Evolutionary conservation across 495 filamentous ascomycete species (phyloP).

Genomic region (Clavariopsis aquatica): DNA sequence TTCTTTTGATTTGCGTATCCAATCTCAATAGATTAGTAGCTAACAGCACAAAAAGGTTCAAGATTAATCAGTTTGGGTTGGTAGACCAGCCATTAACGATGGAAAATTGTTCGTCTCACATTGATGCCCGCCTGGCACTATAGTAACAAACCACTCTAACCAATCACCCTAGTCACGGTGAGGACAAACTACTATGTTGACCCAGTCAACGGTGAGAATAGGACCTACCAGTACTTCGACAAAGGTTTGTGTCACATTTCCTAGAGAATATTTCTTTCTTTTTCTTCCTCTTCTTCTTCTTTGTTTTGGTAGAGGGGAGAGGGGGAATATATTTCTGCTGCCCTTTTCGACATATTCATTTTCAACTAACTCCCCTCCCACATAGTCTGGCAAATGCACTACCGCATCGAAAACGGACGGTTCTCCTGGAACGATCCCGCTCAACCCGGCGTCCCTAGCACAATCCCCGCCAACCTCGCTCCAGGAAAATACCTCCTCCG

Average conservation of each 20-base stretch:
- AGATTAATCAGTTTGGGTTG: neutral
- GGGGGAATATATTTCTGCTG: no score
- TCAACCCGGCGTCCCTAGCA: neutral
- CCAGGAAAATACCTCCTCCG: conserved; percentile 3
- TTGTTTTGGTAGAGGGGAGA: no score
- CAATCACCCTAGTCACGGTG: neutral
- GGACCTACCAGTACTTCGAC: neutral
- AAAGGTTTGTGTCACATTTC: neutral
- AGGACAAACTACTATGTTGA: neutral
- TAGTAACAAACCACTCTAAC: no score
- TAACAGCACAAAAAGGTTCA: neutral
- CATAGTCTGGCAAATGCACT: neutral
- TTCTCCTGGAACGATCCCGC: neutral
- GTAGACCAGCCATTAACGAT: neutral
- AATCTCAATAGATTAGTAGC: no score
- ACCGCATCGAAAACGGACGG: neutral
- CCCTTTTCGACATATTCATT: no score
- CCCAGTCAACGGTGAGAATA: neutral
- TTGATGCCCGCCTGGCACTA: neutral
- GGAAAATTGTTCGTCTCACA: neutral
- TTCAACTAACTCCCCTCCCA: no score
- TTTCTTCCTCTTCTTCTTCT: no score
- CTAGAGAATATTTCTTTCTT: no score
- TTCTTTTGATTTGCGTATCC: no score
- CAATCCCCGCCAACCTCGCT: neutral